phyloP scores from a whole-genome alignment of 768 basidiomycete genomes.

The Rhizopogon roseolus region DNA sequence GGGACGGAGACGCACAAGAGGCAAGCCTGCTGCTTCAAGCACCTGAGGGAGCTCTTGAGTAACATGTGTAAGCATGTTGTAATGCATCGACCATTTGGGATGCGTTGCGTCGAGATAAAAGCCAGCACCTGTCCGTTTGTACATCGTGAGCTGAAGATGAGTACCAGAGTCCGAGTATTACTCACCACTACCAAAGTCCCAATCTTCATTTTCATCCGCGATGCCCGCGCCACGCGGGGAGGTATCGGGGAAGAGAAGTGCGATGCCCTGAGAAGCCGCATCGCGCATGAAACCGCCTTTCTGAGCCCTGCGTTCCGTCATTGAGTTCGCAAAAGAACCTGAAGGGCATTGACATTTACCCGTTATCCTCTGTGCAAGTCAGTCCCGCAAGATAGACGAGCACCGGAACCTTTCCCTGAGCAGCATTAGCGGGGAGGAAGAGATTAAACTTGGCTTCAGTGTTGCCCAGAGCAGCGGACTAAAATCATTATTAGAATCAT shows the following conservation, averaged over 20 bases:
- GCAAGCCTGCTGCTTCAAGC: constrained; percentile 66
- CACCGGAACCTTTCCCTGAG: constrained; percentile 56
- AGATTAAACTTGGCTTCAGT: constrained; percentile 79
- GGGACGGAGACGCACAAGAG: constrained; percentile 53
- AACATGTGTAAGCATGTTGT: constrained; percentile 87
- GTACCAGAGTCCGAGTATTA: background rate
- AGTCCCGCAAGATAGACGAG: constrained; percentile 87
- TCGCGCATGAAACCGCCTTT: constrained; percentile 91
- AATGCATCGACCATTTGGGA: constrained; percentile 64
- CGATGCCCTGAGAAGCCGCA: constrained; percentile 81
- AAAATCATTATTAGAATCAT: background rate
- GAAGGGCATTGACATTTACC: constrained; percentile 39
- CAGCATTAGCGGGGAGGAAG: constrained; percentile 69
- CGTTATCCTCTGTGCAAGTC: constrained; percentile 91
- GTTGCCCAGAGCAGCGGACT: constrained; percentile 72
- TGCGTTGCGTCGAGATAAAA: constrained; percentile 94
- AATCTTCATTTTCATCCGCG: constrained; percentile 73
- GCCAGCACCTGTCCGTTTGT: constrained; percentile 55
- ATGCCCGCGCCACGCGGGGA: constrained; percentile 90
- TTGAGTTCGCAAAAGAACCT: background rate
- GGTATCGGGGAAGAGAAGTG: constrained; percentile 93
- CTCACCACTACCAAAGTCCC: constrained; percentile 87
- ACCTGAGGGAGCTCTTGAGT: constrained; percentile 81
- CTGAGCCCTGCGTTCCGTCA: constrained; percentile 54
- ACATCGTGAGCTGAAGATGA: background rate